Base-by-base conservation (phyloP, 192 early-diverging fungal genomes). In the Pilobolus umbonatus region DNA sequence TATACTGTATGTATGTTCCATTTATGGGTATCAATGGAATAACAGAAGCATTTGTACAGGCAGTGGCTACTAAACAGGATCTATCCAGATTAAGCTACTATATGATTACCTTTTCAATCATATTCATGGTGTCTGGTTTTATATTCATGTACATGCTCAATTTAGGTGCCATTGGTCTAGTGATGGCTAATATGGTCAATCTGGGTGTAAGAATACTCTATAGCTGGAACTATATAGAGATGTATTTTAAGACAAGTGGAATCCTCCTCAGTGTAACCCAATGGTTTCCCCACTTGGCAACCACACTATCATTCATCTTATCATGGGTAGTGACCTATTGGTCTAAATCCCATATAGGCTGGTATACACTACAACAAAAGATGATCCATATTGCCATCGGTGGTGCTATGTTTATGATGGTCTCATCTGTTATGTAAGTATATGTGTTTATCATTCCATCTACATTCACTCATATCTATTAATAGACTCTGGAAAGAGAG, bases 11-110 rank as follows among this genome's bases (percentile, higher is more conserved):
- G 31, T 99, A 94, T 75, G 79, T 99, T 1, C 96, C 96, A 3
- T 55, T 96, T 10, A 88, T 97, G 89, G 96, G 92, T 11, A 51
- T 95, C 28, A 99, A 99, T 67, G 96, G 96, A 0, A 88, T 99
- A 50, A 86, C 90, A 5, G 96, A 99, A 66, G 90, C 88, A 1
- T 97, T 94, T 69, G 79, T 96, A 17, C 92, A 94, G 61, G 90
- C 87, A 2, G 89, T 93, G 17, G 96, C 86, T 0, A 72, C 86
- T 4, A 70, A 80, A 36, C 59, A 66, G 2, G 81, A 86, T 46
- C 69, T 98, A 9, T 30, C 68, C 5, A 40, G 60, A 17, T 75
- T 89, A 34, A 91, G 84, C 52, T 57, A 73, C 12, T 90, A 80
- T 77, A 89, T 96, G 89, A 77, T 88, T 21, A 74, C 45, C 2